Base-by-base conservation (phyloP, 805 yeast genomes). In the Lachancea lanzarotensis region DNA sequence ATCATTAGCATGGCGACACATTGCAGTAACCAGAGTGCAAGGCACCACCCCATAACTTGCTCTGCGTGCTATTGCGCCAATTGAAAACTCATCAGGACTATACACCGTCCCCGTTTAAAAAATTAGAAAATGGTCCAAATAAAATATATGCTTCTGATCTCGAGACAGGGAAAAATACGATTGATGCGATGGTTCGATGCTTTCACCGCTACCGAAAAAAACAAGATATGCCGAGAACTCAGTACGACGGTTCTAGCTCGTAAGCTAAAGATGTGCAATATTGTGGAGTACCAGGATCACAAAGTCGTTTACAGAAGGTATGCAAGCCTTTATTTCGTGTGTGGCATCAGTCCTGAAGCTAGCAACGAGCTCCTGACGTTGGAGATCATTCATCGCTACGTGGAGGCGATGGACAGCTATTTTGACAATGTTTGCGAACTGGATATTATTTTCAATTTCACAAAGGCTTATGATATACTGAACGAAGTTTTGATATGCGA, bases 391-490 rank as follows among this genome's bases (percentile, higher is more conserved):
- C 98, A 93, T 63, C 73, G 97, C 49, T 93, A 82, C 62, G 98
- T 93, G 34, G 98, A 93, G 64, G 89, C 87, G 52, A 88, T 93
- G 96, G 98, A 93, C 70, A 83, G 84, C 55, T 80, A 89, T 48
- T 93, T 87, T 61, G 97, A 96, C 11, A 91, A 88, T 59, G 98
- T 93, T 15, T 89, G 97, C 67, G 98, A 93, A 63, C 72, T 93
- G 56, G 98, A 93, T 67, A 93, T 93, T 50, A 93, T 93, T 40
- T 93, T 93, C 75, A 93, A 95, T 59, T 93, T 93, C 68, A 86
- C 85, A 55, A 84, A 86, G 60, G 97, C 98, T 0, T 93, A 93
- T 63, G 85, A 87, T 65, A 83, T 93, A 11, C 70, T 93, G 51
- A 96, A 93, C 63, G 98, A 93, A 63, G 71, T 93, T 53, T 66